A percentile compares a stretch with the other conserved stretches of the same genome.
phyloP scores from a whole-genome alignment of 2,329 filamentous ascomycete species.

The Trichoderma asperellum region DNA sequence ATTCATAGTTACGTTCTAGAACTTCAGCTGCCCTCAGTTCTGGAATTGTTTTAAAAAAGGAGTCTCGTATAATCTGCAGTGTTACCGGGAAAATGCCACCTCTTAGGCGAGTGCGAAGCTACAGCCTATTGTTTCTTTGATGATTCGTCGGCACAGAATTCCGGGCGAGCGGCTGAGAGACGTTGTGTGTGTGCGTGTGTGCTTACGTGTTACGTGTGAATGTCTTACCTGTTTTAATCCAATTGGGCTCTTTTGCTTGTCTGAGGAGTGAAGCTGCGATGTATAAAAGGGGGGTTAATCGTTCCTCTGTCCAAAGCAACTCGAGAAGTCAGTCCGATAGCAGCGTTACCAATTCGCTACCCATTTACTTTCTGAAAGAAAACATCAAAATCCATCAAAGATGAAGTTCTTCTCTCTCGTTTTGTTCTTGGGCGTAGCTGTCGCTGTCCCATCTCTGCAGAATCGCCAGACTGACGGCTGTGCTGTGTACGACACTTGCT shows the following conservation, averaged over 20 bases:
- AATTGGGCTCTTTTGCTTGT: neutral
- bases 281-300: neutral
- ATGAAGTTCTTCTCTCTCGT: neutral
- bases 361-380: neutral
- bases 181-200: neutral
- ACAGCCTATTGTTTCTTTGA: neutral
- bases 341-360: neutral
- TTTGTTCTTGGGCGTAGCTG: neutral
- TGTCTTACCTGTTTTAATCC: neutral
- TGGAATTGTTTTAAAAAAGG: neutral
- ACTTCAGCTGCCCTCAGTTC: neutral
- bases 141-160: neutral
- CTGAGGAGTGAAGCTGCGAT: neutral
- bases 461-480: neutral
- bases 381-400: neutral
- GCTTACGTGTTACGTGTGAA: neutral
- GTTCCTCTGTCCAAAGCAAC: neutral
- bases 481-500: neutral
- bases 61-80: neutral
- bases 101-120: neutral
- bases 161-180: constrained; percentile 11
- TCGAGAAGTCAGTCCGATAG: neutral
- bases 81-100: neutral
- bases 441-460: neutral
- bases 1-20: neutral